These are phyloP conservation scores for Mortierella sp. DNA, from an alignment of 371 early-diverging fungal genomes.

Conservation along the genomic window DNA sequence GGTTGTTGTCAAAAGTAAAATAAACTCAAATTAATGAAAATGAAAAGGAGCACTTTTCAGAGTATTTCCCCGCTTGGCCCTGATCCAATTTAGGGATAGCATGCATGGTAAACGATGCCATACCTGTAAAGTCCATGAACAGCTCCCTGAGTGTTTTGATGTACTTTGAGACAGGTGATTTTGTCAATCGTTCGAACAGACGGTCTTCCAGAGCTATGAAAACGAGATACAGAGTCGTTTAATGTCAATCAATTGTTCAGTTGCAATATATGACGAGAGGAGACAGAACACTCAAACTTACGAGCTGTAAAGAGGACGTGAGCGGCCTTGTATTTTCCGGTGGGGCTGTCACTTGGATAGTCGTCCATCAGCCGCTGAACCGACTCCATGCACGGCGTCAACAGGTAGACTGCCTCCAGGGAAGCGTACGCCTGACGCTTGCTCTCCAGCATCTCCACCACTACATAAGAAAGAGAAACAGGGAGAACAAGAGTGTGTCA, in stretches of 20 bases:
- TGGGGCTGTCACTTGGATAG: conserved; percentile 64
- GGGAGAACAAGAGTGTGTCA: background rate
- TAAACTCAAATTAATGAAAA: background rate
- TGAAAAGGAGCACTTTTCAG: background rate
- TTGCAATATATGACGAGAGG: background rate
- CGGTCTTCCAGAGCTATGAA: conserved; percentile 62
- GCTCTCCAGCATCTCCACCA: conserved; percentile 84
- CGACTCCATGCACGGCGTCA: conserved; percentile 86
- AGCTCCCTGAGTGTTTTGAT: conserved; percentile 82
- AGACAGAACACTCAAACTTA: conserved; percentile 30
- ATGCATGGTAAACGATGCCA: background rate
- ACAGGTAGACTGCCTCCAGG: conserved; percentile 93
- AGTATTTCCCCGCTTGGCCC: background rate
- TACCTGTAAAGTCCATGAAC: conserved; percentile 83
- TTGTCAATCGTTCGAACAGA: conserved; percentile 73
- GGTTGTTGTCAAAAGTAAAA: background rate
- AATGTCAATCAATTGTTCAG: background rate
- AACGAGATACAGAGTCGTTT: background rate
- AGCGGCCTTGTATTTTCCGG: conserved; percentile 80
- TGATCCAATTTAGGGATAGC: conserved; percentile 3
- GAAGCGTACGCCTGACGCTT: conserved; percentile 87
- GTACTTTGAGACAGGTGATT: conserved; percentile 68
- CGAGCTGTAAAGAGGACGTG: conserved; percentile 87
- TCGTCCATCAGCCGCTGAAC: conserved; percentile 86
- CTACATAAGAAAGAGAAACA: conserved; percentile 28